Percentiles rank a stretch among this genome's conserved stretches.
phyloP scores from a whole-genome alignment of 108 stramenopile genomes.

The Skeletonema marinoi region DNA sequence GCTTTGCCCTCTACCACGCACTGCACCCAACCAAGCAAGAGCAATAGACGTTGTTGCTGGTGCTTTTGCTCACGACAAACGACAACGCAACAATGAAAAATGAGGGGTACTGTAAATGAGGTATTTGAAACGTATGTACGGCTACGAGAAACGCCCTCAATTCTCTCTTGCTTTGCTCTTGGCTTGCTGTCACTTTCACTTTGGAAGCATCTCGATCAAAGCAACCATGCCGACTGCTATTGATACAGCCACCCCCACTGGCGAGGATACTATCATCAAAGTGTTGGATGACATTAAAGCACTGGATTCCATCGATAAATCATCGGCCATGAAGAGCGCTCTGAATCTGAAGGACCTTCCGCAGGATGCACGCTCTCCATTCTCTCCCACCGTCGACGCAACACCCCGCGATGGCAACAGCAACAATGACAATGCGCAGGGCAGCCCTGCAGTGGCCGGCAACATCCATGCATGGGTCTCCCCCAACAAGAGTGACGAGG shows the following conservation, averaged over 20 bases:
- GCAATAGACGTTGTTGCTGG: neutral
- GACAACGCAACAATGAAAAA: too few relatives aligned
- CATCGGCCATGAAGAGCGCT: neutral
- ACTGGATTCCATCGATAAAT: neutral
- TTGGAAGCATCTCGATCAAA: too few relatives aligned
- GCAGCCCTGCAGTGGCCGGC: neutral
- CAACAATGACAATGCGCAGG: neutral
- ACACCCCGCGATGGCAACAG: neutral
- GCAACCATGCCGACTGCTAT: neutral
- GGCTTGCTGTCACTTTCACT: too few relatives aligned
- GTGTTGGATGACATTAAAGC: neutral
- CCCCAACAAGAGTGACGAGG: conserved; percentile 35
- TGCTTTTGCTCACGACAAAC: too few relatives aligned
- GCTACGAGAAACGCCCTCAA: too few relatives aligned
- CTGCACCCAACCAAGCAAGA: neutral
- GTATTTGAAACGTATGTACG: too few relatives aligned
- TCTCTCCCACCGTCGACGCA: neutral
- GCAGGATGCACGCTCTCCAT: neutral
- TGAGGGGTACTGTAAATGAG: too few relatives aligned
- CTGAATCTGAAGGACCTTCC: neutral
- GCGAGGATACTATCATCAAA: neutral
- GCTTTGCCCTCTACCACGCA: neutral
- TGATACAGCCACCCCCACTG: neutral
- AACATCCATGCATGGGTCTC: conserved; percentile 33
- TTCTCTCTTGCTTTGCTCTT: too few relatives aligned